A percentile compares a stretch with the other conserved stretches of the same genome.
Conservation (phyloP, 306 rosid species). For the Lotus japonicus region DNA sequence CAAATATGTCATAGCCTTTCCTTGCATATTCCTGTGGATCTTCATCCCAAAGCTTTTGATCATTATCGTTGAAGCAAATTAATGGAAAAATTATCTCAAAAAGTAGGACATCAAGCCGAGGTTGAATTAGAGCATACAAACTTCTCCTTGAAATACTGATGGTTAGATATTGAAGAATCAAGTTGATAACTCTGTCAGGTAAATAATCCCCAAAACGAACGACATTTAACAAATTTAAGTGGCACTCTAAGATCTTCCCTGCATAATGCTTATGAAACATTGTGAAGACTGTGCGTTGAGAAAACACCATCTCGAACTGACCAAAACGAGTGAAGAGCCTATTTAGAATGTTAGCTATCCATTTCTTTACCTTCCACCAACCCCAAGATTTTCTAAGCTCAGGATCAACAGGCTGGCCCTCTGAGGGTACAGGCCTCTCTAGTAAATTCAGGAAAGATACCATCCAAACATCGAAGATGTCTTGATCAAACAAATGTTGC, state of each 20-base stretch:
- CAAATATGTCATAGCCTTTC: constrained; percentile 97
- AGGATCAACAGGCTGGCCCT: constrained; percentile 88
- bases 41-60: constrained; percentile 94
- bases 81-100: constrained; percentile 94
- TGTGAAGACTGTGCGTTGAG: constrained; percentile 83
- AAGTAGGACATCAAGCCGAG: constrained; percentile 77
- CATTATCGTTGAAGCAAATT: constrained; percentile 88
- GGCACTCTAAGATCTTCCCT: constrained; percentile 86
- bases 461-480: constrained; percentile 93
- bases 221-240: constrained; percentile 73
- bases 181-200: constrained; percentile 89
- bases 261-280: constrained; percentile 93
- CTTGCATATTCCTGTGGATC: constrained; percentile 97
- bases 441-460: constrained; percentile 65
- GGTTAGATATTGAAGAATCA: constrained; percentile 84
- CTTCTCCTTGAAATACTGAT: constrained; percentile 83
- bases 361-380: constrained; percentile 99
- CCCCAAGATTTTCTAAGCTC: constrained; percentile 92
- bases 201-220: constrained; percentile 83
- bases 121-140: constrained; percentile 80
- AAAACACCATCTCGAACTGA: constrained; percentile 81
- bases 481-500: constrained; percentile 72
- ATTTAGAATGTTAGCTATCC: constrained; percentile 92
- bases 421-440: constrained; percentile 89
- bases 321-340: constrained; percentile 95